A percentile compares a stretch with the other conserved stretches of the same genome.
Evolutionary conservation across 148 eudicot genomes (phyloP).

Genomic region (Vaccinium macrocarpon): DNA sequence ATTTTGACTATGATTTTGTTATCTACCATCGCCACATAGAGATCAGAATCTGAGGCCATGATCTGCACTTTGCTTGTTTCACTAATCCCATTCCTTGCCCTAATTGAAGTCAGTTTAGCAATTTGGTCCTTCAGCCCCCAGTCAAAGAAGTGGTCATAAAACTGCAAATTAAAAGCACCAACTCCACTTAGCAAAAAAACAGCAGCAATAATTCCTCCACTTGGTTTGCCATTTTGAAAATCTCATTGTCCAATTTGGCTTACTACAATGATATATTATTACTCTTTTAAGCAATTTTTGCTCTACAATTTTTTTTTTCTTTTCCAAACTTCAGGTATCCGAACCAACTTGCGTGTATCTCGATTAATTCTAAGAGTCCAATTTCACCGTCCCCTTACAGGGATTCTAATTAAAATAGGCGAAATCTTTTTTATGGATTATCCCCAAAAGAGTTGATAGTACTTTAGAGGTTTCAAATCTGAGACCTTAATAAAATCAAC

Average conservation of each 20-base stretch:
- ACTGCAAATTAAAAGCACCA: constrained; percentile 29
- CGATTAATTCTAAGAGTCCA: no score
- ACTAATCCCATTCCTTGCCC: constrained; percentile 45
- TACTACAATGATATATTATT: no score
- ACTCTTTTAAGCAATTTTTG: no score
- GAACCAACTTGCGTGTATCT: no score
- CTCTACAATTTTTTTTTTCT: no score
- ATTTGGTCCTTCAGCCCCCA: constrained; percentile 67
- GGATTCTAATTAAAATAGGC: no score
- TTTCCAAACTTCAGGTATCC: no score
- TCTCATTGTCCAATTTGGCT: neutral
- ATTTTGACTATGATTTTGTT: constrained; percentile 42
- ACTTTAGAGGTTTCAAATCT: no score
- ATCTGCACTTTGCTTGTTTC: constrained; percentile 48
- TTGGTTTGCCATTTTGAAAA: neutral
- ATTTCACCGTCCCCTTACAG: no score
- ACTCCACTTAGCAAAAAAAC: neutral
- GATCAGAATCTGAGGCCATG: constrained; percentile 53
- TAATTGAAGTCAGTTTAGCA: constrained; percentile 31
- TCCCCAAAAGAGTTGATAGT: no score
- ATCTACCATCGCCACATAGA: constrained; percentile 58
- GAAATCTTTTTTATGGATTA: no score
- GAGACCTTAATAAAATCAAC: no score
- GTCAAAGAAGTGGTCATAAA: constrained; percentile 62
- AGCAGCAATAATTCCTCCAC: neutral